Evolutionary conservation across 495 filamentous ascomycete species (phyloP).

Genomic region (Aspergillus sclerotiicarbonarius): DNA sequence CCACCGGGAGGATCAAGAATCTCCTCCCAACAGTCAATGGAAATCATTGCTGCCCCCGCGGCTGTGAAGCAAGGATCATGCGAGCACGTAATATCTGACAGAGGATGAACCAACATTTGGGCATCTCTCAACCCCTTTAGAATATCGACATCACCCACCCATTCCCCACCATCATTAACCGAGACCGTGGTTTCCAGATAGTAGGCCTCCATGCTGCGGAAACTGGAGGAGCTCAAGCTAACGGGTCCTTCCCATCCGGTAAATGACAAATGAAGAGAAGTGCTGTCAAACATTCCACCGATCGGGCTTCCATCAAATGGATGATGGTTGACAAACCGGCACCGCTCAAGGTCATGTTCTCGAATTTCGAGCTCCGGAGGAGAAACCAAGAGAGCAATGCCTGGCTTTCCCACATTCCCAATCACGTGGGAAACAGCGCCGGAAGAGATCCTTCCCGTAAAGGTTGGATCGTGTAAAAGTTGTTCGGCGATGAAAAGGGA

Average conservation of each 20-base stretch:
- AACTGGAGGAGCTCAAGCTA: not conserved
- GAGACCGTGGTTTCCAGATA: slow-evolving; percentile 5
- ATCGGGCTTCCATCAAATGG: slow-evolving; percentile 6
- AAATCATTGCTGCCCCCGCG: not conserved
- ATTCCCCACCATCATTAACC: slow-evolving; percentile 10
- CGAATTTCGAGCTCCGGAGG: slow-evolving; percentile 3
- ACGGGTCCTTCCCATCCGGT: slow-evolving; percentile 13
- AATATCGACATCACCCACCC: slow-evolving; percentile 12
- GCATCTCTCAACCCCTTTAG: slow-evolving; percentile 1
- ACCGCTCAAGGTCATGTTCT: slow-evolving; percentile 4
- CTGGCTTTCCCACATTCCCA: slow-evolving; percentile 11
- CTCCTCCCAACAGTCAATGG: slow-evolving; percentile 11
- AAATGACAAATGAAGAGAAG: slow-evolving; percentile 11
- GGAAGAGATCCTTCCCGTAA: not conserved
- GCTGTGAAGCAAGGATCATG: not conserved
- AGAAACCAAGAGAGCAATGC: slow-evolving; percentile 9
- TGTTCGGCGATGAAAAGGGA: slow-evolving; percentile 12
- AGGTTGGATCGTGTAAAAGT: slow-evolving; percentile 7
- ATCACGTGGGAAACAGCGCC: slow-evolving; percentile 1
- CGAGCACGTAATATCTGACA: not conserved
- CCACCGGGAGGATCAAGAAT: not conserved
- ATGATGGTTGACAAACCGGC: slow-evolving; percentile 10
- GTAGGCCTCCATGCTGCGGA: slow-evolving; percentile 7
- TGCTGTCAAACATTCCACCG: slow-evolving; percentile 6
- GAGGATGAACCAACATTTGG: not conserved